These are phyloP conservation scores for Thermochaetoides dissita DNA, from an alignment of 2,329 filamentous ascomycete genomes.

Conservation along the genomic window DNA sequence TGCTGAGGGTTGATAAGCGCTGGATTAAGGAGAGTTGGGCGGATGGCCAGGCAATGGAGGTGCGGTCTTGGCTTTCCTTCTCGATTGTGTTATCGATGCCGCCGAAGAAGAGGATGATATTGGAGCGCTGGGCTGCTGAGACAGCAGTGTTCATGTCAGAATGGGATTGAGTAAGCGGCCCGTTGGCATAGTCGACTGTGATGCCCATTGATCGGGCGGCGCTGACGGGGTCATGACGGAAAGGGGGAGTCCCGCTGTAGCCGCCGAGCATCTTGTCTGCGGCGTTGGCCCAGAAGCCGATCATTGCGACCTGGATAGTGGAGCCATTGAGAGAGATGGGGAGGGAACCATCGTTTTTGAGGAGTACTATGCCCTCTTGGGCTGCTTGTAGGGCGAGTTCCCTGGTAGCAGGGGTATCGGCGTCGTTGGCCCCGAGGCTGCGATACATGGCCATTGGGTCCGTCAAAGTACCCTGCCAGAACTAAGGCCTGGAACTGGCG, in stretches of 20 bases:
- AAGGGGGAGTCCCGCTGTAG: slow-evolving; percentile 43
- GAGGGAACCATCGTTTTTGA: slow-evolving; percentile 40
- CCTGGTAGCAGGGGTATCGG: slow-evolving; percentile 38
- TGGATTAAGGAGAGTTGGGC: slow-evolving; percentile 37
- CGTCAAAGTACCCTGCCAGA: slow-evolving; percentile 44
- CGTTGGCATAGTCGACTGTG: slow-evolving; percentile 29
- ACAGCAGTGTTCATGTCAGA: slow-evolving; percentile 6
- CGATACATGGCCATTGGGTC: slow-evolving; percentile 26
- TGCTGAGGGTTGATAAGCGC: slow-evolving; percentile 27
- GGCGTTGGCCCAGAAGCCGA: slow-evolving; percentile 46
- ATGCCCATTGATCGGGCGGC: slow-evolving; percentile 34
- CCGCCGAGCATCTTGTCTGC: slow-evolving; percentile 44
- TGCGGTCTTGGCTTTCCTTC: slow-evolving; percentile 37
- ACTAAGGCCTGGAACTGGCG: slow-evolving; percentile 42
- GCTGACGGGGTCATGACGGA: slow-evolving; percentile 37
- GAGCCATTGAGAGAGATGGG: slow-evolving; percentile 33
- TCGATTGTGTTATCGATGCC: slow-evolving; percentile 40
- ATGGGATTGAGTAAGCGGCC: slow-evolving; percentile 16
- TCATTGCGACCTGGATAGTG: slow-evolving; percentile 36
- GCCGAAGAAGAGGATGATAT: slow-evolving; percentile 41
- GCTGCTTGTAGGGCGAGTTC: slow-evolving; percentile 41
- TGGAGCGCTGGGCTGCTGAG: slow-evolving; percentile 18
- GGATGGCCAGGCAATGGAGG: slow-evolving; percentile 35
- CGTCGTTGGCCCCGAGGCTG: slow-evolving; percentile 37
- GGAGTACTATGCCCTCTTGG: slow-evolving; percentile 29